Evolutionary conservation across 169 alveolate genomes (phyloP), one percentile per base, ranked within the genome.

Genomic region (Besnoitia besnoiti): DNA sequence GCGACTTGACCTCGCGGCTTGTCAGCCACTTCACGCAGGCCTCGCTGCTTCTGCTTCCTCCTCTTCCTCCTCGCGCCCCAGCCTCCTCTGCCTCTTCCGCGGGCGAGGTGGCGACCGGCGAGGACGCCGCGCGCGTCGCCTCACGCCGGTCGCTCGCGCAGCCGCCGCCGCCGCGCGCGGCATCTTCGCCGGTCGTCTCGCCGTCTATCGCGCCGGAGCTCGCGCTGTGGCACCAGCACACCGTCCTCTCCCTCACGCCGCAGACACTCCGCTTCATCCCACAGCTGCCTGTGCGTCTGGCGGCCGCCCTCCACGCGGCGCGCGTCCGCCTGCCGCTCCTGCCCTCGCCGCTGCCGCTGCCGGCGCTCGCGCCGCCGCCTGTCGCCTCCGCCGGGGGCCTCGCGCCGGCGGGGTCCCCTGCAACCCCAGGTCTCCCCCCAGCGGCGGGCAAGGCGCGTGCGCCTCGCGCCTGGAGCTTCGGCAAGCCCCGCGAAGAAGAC

Each of bases 161-260:
- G 33, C 67, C 1, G 67, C 67, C 67, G 7, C 30, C 30, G 12
- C 67, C 67, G 12, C 67, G 67, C 33, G 7, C 30, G 67, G 33
- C 67, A 19, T 55, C 67, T 16, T 19, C 80, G 2, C 46, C 80
- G 3, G 80, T 42, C 7, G 44, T 42, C 19, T 30, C 80, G 4
- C 42, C 80, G 2, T 37, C 80, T 5, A 7, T 67, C 0, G 42
- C 44, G 2, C 40, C 80, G 44, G 80, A 67, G 44, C 40, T 67
- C 4, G 80, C 46, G 10, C 80, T 67, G 10, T 67, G 80, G 80
- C 42, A 30, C 44, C 80, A 67, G 44, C 80, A 67, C 21, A 35
- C 42, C 44, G 80, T 35, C 80, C 80, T 67, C 80, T 67, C 46
- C n/a, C 80, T 67, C 80, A 33, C 80, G 14, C 80, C 80, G 3